Evolutionary conservation across 371 early-diverging fungal species (phyloP).

Genomic region (Dipsacomyces acuminosporus): DNA sequence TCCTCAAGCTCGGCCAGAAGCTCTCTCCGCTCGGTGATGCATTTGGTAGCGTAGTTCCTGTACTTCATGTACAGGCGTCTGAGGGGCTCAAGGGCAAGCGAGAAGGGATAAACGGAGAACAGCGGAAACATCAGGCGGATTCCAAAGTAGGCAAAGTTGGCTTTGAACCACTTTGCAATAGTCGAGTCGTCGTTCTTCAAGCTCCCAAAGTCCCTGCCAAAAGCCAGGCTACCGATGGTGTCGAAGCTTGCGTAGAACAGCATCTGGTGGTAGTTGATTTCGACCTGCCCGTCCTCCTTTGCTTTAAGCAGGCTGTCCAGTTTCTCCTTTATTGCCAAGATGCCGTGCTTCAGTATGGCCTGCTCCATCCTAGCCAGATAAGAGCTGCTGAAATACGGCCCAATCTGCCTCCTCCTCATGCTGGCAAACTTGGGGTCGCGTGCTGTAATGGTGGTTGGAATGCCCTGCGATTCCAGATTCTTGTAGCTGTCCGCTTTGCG

Average conservation of each 20-base stretch:
- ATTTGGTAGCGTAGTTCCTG: background rate
- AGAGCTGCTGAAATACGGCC: conserved; percentile 14
- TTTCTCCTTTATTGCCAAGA: conserved; percentile 10
- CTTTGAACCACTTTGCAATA: background rate
- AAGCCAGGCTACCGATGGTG: conserved; percentile 39
- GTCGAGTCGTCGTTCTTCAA: background rate
- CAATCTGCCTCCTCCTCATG: conserved; percentile 38
- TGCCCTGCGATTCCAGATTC: background rate
- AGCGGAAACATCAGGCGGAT: no score
- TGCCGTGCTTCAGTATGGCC: conserved; percentile 22
- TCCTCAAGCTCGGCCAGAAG: background rate
- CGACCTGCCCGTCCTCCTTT: background rate
- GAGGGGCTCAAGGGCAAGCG: no score
- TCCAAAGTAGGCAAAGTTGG: no score
- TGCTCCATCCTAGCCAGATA: conserved; percentile 29
- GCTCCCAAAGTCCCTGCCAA: conserved; percentile 30
- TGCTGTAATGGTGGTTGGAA: conserved; percentile 23
- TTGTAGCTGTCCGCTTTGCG: conserved; percentile 18
- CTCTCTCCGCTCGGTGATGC: conserved; percentile 9
- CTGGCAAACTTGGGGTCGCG: conserved; percentile 32
- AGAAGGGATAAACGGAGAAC: no score
- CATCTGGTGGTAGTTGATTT: conserved; percentile 31
- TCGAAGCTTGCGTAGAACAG: conserved; percentile 35
- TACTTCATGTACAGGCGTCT: background rate
- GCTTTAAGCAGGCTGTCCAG: conserved; percentile 13